Evolutionary conservation across 2,329 filamentous ascomycete species (phyloP).

Genomic region (Lasiodiplodia hormozganensis): DNA sequence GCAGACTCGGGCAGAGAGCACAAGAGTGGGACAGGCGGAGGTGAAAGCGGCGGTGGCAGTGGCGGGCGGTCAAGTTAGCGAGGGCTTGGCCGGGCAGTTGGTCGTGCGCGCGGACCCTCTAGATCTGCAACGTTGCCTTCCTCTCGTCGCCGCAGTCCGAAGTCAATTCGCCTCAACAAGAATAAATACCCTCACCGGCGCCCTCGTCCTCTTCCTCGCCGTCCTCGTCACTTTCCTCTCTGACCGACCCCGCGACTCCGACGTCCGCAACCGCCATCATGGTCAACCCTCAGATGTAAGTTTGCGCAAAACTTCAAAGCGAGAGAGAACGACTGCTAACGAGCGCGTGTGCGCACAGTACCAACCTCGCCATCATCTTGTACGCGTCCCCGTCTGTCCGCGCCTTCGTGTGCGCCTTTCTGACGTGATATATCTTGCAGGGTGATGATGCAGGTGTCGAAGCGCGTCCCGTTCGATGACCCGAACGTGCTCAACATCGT

Average conservation of each 20-base stretch:
- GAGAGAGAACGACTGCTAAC: constrained; percentile 35
- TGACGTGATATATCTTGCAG: constrained; percentile 30
- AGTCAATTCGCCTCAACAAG: constrained; percentile 18
- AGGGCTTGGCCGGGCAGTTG: neutral
- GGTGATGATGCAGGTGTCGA: constrained; percentile 95
- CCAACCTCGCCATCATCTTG: constrained; percentile 92
- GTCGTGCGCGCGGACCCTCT: constrained; percentile 6
- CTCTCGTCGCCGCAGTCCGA: constrained; percentile 11
- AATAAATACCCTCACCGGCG: constrained; percentile 18
- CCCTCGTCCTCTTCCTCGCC: neutral
- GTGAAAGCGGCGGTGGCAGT: neutral
- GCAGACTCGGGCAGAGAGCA: neutral
- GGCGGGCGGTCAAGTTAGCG: neutral
- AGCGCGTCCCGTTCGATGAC: constrained; percentile 94
- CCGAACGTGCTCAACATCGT: constrained; percentile 72
- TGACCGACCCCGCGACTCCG: neutral
- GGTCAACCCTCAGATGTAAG: constrained; percentile 37
- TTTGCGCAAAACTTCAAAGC: neutral
- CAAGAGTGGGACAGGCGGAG: constrained; percentile 3
- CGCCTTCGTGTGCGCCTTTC: neutral
- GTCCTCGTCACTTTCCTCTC: neutral
- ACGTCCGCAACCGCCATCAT: constrained; percentile 21
- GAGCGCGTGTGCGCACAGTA: constrained; percentile 59
- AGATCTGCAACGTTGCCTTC: constrained; percentile 26
- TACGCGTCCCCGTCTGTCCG: constrained; percentile 32